A percentile compares a stretch with the other conserved stretches of the same genome.
Conservation (phyloP, 371 early-diverging fungal species). For the Mucor irregularis region DNA sequence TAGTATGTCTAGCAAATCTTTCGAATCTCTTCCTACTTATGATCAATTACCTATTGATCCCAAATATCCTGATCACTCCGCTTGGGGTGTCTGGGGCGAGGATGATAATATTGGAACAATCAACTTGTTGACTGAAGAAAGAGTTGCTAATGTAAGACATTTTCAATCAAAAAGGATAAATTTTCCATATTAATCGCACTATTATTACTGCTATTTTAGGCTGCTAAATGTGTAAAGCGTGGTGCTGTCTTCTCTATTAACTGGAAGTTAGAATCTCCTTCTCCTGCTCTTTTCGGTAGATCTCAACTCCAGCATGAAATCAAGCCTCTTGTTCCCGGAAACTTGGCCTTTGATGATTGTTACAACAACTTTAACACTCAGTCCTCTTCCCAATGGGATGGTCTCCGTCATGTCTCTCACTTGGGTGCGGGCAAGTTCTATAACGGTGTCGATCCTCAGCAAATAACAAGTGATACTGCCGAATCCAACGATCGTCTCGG, state of each 20-base stretch:
- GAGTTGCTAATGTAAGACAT: conserved; percentile 27
- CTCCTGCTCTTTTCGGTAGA: conserved; percentile 31
- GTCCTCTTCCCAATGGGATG: conserved; percentile 47
- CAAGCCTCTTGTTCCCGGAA: conserved; percentile 9
- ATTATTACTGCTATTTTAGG: conserved; percentile 5
- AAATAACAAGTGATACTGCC: conserved; percentile 14
- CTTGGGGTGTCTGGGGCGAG: conserved; percentile 51
- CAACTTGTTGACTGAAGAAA: conserved; percentile 38
- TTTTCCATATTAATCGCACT: too few relatives aligned
- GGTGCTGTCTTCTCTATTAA: conserved; percentile 43
- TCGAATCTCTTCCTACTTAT: conserved; percentile 15
- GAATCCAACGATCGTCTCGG: conserved; percentile 28
- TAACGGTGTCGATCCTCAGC: conserved; percentile 26
- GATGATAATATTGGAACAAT: conserved; percentile 50
- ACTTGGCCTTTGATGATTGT: conserved; percentile 34
- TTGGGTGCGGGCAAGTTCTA: conserved; percentile 25
- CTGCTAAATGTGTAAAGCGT: conserved; percentile 16
- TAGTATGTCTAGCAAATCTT: neutral
- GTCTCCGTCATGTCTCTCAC: conserved; percentile 39
- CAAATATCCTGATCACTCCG: conserved; percentile 25
- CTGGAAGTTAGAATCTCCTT: conserved; percentile 37
- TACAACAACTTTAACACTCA: conserved; percentile 45
- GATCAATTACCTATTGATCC: conserved; percentile 24
- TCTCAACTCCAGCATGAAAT: conserved; percentile 21
- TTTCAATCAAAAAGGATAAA: too few relatives aligned